phyloP scores from a whole-genome alignment of 169 alveolate species.

The Eimeria maxima region DNA sequence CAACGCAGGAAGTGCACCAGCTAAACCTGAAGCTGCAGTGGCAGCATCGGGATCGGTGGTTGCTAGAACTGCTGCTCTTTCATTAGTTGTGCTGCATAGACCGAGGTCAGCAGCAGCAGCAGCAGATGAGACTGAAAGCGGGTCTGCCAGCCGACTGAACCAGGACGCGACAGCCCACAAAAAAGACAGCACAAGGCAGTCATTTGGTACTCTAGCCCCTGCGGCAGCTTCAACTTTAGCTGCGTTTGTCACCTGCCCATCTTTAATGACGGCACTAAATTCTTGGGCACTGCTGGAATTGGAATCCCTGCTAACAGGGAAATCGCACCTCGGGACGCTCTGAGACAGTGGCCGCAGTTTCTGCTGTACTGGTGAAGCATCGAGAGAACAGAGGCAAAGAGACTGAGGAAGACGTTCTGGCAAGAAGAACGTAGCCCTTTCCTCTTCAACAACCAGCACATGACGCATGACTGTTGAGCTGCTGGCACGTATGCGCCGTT shows the following conservation, averaged over 20 bases:
- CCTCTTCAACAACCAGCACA: slow-evolving; percentile 38
- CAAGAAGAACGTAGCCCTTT: slow-evolving; percentile 43
- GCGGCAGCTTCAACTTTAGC: not conserved
- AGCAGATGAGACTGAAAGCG: slow-evolving; percentile 12
- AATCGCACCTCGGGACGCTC: not conserved
- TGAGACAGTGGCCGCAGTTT: not conserved
- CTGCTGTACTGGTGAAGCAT: not conserved
- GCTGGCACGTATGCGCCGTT: not conserved
- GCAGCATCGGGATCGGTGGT: not conserved
- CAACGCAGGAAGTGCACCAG: not conserved
- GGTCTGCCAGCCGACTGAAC: slow-evolving; percentile 41
- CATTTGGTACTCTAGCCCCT: not conserved
- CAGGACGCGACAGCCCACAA: slow-evolving; percentile 49
- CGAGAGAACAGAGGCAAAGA: slow-evolving; percentile 15
- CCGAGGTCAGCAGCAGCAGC: slow-evolving; percentile 57
- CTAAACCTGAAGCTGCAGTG: not conserved
- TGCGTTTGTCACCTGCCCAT: not conserved
- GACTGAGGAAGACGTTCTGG: slow-evolving; percentile 35
- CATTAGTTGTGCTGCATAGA: slow-evolving; percentile 10
- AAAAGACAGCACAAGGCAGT: not conserved
- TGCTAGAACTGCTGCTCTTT: slow-evolving; percentile 18
- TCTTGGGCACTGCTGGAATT: not conserved
- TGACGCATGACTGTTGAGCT: slow-evolving; percentile 28
- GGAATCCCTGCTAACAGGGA: not conserved
- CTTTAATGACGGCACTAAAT: not conserved